A percentile compares a stretch with the other conserved stretches of the same genome.
phyloP scores from a whole-genome alignment of 2,329 filamentous ascomycete species.

The Coniochaeta prunicola region DNA sequence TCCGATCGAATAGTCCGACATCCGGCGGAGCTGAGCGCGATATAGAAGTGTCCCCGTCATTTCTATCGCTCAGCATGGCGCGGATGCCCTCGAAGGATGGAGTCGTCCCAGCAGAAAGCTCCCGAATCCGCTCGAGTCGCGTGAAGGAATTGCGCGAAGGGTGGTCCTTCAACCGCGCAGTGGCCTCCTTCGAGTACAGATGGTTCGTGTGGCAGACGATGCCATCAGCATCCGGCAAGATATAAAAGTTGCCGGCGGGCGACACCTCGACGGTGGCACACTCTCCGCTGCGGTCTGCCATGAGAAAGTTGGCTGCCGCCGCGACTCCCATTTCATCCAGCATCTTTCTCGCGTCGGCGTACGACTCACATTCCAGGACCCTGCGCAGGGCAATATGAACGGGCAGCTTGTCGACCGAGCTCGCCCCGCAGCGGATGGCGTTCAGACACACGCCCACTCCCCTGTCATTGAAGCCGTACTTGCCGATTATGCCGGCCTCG shows the following conservation, averaged over 20 bases:
- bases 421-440: constrained; percentile 49
- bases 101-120: neutral
- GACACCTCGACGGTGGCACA: constrained; percentile 26
- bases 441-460: constrained; percentile 55
- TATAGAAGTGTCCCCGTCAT: neutral
- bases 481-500: constrained; percentile 52
- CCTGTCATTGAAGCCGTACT: constrained; percentile 54
- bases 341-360: constrained; percentile 32
- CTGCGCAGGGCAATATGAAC: constrained; percentile 51
- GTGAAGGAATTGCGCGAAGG: neutral
- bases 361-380: constrained; percentile 42
- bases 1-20: neutral
- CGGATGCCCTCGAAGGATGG: neutral
- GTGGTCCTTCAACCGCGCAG: neutral
- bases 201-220: constrained; percentile 37
- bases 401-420: constrained; percentile 42
- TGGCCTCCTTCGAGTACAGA: constrained; percentile 14
- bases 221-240: constrained; percentile 18
- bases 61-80: neutral
- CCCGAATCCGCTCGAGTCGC: neutral
- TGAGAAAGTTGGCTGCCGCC: constrained; percentile 36
- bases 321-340: constrained; percentile 38
- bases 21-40: neutral
- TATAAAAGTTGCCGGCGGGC: constrained; percentile 3
- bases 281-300: constrained; percentile 36